These are phyloP conservation scores for Camellia granthamiana DNA, from an alignment of 148 eudicot genomes.

Conservation along the genomic window DNA sequence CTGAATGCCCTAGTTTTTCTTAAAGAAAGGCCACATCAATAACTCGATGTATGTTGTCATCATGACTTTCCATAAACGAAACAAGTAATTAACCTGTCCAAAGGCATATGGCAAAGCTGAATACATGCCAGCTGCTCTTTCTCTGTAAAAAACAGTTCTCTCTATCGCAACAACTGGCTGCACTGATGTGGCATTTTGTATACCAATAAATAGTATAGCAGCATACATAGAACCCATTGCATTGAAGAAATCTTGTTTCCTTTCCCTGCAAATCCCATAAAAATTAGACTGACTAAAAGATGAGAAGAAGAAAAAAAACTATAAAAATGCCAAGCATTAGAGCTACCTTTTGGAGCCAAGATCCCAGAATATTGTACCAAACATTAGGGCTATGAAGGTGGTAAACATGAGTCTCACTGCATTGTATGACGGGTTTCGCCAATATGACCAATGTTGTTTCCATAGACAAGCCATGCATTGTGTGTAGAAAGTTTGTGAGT, in stretches of 20 bases:
- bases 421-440: conserved; percentile 60
- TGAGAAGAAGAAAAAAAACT: neutral
- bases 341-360: conserved; percentile 43
- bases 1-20: no score
- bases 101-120: conserved; percentile 60
- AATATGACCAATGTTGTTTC: conserved; percentile 60
- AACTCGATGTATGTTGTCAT: neutral
- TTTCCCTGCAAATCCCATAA: conserved; percentile 18
- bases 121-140: conserved; percentile 64
- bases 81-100: conserved; percentile 38
- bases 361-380: conserved; percentile 59
- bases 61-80: neutral
- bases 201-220: conserved; percentile 43
- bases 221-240: conserved; percentile 61
- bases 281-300: no score
- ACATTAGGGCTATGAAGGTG: conserved; percentile 42
- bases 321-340: no score
- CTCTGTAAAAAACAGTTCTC: conserved; percentile 56
- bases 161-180: conserved; percentile 55
- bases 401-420: conserved; percentile 57
- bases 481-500: conserved; percentile 37
- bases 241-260: conserved; percentile 33
- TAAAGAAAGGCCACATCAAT: neutral
- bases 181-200: conserved; percentile 44
- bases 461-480: conserved; percentile 60